Base-by-base conservation (phyloP, 805 yeast genomes). In the Pichia paraexigua region DNA sequence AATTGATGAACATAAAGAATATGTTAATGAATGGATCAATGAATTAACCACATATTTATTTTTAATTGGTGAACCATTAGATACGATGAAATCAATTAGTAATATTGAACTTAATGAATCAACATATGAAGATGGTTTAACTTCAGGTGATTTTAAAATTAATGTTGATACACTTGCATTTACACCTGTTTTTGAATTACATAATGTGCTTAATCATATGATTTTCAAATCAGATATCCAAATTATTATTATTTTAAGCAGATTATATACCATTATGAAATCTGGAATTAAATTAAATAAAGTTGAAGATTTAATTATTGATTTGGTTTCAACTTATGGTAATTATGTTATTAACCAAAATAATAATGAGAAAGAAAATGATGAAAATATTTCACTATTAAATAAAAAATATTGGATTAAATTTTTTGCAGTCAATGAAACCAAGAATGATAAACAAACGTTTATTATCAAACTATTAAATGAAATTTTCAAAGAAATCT, bases 1-100 rank as follows among this genome's bases (percentile, higher is more conserved):
- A 12, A 69, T 73, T 6, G 67, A 65, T 13, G 54, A 53, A 13
- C 50, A 58, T 0, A 42, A 44, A n/a, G 70, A 21, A 60, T 64
- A 46, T 10, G 53, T 63, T 20, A 27, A 45, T 4, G n/a, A 46
- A 17, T 86, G 91, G 89, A 49, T 86, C 1, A 60, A 70, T 11
- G 58, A 74, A 1, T 74, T 79, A 42, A 56, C 77, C 37, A 71
- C 77, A 57, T 75, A 75, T 47, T 62, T 80, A 56, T 63, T 70
- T 3, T 64, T 82, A 6, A 61, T 77, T 21, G 95, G 95, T 11
- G 95, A 87, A 62, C 74, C 83, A 8, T 50, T 64, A 50, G 55
- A 49, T 1, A 44, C 55, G 6, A 60, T 67, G 58, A 54, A 52
- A 20, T 17, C 22, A 2, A 47, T 54, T 37, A 17, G 60, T 6